Evolutionary conservation across 78 protist genomes (phyloP).

Genomic region (Trichosphaerium sp.): DNA sequence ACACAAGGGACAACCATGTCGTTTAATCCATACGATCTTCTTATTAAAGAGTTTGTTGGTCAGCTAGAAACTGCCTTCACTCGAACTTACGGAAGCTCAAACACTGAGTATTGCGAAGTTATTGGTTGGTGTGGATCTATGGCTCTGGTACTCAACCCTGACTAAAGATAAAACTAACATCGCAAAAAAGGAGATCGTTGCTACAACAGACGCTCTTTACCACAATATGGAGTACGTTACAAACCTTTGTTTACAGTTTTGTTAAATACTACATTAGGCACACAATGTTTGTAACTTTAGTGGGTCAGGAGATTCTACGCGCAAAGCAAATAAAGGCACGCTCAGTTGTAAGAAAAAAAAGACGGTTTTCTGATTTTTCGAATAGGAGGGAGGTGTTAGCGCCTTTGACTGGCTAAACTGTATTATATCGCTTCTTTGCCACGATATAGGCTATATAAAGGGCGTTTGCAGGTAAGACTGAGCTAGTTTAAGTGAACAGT

Average conservation of each 20-base stretch:
- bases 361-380: too few species aligned
- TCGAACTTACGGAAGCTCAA: neutral
- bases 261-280: too few species aligned
- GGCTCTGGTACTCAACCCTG: too few species aligned
- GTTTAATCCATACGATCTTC: too few species aligned
- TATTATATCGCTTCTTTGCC: slow-evolving; percentile 10
- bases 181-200: too few species aligned
- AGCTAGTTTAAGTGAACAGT: neutral
- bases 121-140: neutral
- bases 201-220: slow-evolving; percentile 14
- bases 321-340: slow-evolving; percentile 10
- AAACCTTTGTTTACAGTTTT: too few species aligned
- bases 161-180: too few species aligned
- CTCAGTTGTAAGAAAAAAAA: too few species aligned
- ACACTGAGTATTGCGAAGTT: neutral
- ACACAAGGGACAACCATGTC: too few species aligned
- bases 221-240: slow-evolving; percentile 14
- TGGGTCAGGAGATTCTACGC: slow-evolving; percentile 16
- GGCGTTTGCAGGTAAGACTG: slow-evolving; percentile 5
- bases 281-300: slow-evolving; percentile 9
- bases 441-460: slow-evolving; percentile 15
- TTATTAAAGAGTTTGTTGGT: too few species aligned
- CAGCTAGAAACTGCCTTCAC: too few species aligned
- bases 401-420: slow-evolving; percentile 10
- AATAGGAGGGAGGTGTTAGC: slow-evolving; percentile 13